phyloP scores from a whole-genome alignment of 768 basidiomycete genomes.

The Tephrocybe rancida region DNA sequence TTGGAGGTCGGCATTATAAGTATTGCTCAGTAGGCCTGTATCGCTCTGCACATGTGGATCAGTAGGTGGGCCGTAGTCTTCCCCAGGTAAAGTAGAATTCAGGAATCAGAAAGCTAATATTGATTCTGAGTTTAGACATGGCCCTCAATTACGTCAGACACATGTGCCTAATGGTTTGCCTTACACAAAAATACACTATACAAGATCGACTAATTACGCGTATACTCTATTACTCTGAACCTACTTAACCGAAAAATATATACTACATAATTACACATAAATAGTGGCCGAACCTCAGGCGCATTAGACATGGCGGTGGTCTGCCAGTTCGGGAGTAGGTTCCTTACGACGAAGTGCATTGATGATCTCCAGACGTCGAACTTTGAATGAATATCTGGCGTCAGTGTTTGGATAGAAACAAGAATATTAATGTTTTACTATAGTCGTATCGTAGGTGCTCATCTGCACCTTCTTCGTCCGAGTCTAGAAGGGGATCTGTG shows the following conservation, averaged over 20 bases:
- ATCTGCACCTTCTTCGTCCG: conserved; percentile 71
- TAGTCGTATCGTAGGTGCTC: conserved; percentile 69
- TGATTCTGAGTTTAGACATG: no score
- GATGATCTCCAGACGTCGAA: conserved; percentile 63
- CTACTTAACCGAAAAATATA: no score
- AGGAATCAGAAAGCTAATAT: no score
- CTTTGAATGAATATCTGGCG: conserved; percentile 39
- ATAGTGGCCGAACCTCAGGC: background rate
- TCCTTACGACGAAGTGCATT: conserved; percentile 56
- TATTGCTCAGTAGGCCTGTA: no score
- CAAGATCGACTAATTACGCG: background rate
- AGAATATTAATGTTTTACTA: conserved; percentile 38
- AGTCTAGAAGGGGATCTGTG: conserved; percentile 74
- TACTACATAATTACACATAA: conserved; percentile 20
- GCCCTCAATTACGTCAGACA: no score
- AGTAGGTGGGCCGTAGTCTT: no score
- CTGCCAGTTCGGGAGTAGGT: conserved; percentile 55
- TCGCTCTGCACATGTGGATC: no score
- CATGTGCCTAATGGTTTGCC: no score
- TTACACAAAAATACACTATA: background rate
- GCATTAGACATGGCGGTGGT: background rate
- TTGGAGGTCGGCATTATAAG: background rate
- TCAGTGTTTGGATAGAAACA: conserved; percentile 8
- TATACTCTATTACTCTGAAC: no score
- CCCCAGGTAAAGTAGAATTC: no score